phyloP scores from a whole-genome alignment of 2,329 filamentous ascomycete genomes.

The Penicillium sp. region DNA sequence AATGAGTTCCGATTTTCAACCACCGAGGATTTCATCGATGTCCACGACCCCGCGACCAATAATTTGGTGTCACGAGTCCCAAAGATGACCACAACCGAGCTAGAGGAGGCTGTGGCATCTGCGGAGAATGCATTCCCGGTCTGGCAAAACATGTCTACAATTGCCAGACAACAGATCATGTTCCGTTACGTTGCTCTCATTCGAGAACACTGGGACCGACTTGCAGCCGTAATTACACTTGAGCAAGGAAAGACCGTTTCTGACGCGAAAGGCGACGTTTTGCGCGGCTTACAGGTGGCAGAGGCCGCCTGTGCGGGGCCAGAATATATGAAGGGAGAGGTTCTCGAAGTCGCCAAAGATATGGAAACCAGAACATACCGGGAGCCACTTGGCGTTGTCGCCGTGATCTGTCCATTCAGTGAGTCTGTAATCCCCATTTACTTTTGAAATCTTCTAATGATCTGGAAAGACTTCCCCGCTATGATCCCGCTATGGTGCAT shows the following conservation, averaged over 20 bases:
- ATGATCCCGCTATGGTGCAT: conserved; percentile 50
- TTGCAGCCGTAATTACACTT: conserved; percentile 62
- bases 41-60: conserved; percentile 58
- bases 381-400: conserved; percentile 62
- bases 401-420: conserved; percentile 63
- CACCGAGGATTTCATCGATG: conserved; percentile 59
- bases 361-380: conserved; percentile 66
- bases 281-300: conserved; percentile 63
- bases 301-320: conserved; percentile 66
- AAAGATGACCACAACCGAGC: conserved; percentile 59
- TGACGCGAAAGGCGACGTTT: conserved; percentile 63
- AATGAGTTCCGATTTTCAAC: conserved; percentile 59
- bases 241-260: conserved; percentile 67
- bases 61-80: conserved; percentile 56
- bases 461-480: conserved; percentile 58
- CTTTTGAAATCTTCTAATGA: conserved; percentile 57
- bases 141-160: conserved; percentile 59
- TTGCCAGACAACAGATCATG: conserved; percentile 61
- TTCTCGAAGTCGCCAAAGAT: conserved; percentile 63
- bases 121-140: conserved; percentile 60
- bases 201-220: conserved; percentile 61
- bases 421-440: conserved; percentile 51
- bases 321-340: conserved; percentile 61
- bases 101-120: conserved; percentile 58
- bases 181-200: conserved; percentile 64